Conservation (phyloP, 306 rosid species). For the Sesbania bispinosa region DNA sequence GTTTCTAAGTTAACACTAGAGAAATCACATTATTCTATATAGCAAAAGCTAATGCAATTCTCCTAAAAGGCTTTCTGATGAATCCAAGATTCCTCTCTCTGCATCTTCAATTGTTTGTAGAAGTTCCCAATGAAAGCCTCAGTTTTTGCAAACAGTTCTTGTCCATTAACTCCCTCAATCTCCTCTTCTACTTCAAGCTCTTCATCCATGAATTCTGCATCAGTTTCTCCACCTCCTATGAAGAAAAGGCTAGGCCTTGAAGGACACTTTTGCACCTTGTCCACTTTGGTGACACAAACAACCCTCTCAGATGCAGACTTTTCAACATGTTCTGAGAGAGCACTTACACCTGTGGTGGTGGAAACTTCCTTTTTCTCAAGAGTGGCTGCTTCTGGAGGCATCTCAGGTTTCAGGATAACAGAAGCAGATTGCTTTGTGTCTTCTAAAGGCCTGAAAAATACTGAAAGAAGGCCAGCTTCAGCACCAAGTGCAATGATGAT, state of each 20-base stretch:
- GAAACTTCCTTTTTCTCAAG: slow-evolving; percentile 24
- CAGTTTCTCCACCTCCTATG: slow-evolving; percentile 50
- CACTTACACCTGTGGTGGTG: background rate
- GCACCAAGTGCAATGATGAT: slow-evolving; percentile 63
- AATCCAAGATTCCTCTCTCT: slow-evolving; percentile 77
- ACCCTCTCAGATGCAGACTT: slow-evolving; percentile 40
- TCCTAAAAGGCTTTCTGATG: slow-evolving; percentile 38
- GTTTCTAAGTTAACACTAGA: background rate
- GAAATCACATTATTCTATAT: background rate
- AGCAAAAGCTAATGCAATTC: background rate
- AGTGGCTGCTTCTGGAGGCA: slow-evolving; percentile 21
- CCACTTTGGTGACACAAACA: slow-evolving; percentile 21
- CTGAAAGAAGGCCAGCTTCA: slow-evolving; percentile 66
- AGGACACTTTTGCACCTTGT: slow-evolving; percentile 46
- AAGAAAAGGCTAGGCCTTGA: slow-evolving; percentile 61
- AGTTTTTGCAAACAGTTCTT: slow-evolving; percentile 66
- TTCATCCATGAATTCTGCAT: slow-evolving; percentile 21
- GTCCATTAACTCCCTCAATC: slow-evolving; percentile 39
- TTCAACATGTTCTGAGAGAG: slow-evolving; percentile 25
- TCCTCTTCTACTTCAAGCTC: slow-evolving; percentile 25
- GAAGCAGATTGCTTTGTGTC: slow-evolving; percentile 27
- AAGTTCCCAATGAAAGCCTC: slow-evolving; percentile 75
- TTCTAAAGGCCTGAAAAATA: slow-evolving; percentile 35
- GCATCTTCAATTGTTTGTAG: slow-evolving; percentile 77
- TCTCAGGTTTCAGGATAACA: background rate